Conservation (phyloP, 345 rosid species). For the Passiflora organensis region DNA sequence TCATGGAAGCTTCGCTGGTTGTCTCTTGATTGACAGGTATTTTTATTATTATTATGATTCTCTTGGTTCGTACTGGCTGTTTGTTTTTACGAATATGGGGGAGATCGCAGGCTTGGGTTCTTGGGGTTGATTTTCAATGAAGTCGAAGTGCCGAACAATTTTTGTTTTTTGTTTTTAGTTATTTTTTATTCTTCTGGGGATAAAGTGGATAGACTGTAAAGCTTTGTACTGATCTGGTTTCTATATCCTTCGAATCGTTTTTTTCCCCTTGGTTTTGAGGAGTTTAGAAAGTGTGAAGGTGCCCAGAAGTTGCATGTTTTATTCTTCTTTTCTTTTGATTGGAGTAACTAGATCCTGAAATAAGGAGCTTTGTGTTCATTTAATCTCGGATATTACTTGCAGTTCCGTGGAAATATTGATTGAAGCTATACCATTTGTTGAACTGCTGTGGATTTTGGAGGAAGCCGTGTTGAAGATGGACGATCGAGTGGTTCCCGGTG, state of each 20-base stretch:
- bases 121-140: constrained; percentile 25
- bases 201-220: constrained; percentile 4
- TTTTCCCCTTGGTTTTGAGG: neutral
- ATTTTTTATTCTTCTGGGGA: constrained; percentile 11
- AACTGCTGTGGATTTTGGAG: constrained; percentile 1
- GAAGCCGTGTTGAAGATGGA: constrained; percentile 42
- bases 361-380: constrained; percentile 22
- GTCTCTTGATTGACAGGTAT: constrained; percentile 6
- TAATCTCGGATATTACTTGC: constrained; percentile 13
- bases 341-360: constrained; percentile 9
- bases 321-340: neutral
- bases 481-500: constrained; percentile 29
- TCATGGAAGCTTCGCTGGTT: constrained; percentile 29
- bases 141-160: neutral
- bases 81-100: neutral
- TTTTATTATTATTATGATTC: neutral
- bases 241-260: constrained; percentile 21
- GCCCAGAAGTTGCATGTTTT: neutral
- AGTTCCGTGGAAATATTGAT: constrained; percentile 22
- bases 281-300: no score
- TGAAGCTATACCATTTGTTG: constrained; percentile 8
- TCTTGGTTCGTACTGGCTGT: neutral
- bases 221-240: constrained; percentile 36
- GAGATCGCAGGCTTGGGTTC: neutral
- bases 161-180: constrained; percentile 18